Evolutionary conservation across 441 rosid genomes (phyloP).

Genomic region (Eutrema salsugineum): DNA sequence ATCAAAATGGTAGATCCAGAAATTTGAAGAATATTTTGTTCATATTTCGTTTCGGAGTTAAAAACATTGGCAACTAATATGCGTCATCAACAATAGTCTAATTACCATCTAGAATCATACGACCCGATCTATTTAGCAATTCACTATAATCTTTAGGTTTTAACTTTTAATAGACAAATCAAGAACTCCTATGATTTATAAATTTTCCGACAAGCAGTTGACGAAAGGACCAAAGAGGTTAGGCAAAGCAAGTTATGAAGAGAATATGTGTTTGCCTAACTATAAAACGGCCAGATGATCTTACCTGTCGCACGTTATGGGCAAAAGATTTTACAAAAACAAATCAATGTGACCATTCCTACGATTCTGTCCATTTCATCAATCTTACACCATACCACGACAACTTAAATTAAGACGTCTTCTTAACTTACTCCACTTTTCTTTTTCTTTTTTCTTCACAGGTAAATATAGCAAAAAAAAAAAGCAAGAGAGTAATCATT

Average conservation of each 20-base stretch:
- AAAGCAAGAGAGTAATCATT: not conserved
- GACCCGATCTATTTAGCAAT: no score
- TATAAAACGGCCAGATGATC: not conserved
- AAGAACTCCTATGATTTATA: no score
- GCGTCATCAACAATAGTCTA: no score
- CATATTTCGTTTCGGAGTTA: no score
- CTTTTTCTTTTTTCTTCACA: not conserved
- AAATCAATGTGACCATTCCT: slow-evolving; percentile 17
- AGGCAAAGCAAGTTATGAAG: not conserved
- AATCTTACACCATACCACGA: not conserved
- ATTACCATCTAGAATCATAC: no score
- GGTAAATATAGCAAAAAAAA: not conserved
- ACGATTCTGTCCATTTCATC: slow-evolving; percentile 15
- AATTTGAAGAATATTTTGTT: no score
- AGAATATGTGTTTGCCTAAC: not conserved
- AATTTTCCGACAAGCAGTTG: not conserved
- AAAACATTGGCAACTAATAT: no score
- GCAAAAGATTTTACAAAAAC: not conserved
- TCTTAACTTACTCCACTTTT: not conserved
- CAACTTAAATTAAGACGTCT: not conserved
- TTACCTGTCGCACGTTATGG: slow-evolving; percentile 1
- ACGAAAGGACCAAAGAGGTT: not conserved
- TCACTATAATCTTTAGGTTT: no score
- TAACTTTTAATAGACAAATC: no score
- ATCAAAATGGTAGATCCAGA: no score